Conservation (phyloP, 2,329 filamentous ascomycete species). For the Sporothrix protearum region DNA sequence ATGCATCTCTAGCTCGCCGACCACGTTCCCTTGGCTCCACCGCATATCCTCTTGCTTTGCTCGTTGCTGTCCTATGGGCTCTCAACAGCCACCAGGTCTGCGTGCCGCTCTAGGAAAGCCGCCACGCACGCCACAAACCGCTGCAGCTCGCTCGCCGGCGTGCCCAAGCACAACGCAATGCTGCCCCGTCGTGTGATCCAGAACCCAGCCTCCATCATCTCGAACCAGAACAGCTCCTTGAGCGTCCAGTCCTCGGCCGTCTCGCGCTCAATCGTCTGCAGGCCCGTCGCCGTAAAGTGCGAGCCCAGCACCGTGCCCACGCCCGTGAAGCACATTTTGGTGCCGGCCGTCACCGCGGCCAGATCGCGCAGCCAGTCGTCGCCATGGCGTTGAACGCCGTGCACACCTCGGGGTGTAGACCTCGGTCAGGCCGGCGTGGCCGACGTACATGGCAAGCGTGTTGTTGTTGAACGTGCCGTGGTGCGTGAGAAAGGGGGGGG, state of each 20-base stretch:
- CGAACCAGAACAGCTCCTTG: constrained; percentile 29
- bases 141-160: constrained; percentile 33
- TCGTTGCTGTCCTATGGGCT: neutral
- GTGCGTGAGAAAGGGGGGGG: constrained; percentile 44
- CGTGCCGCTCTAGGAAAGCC: constrained; percentile 21
- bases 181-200: constrained; percentile 28
- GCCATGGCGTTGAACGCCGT: constrained; percentile 34
- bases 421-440: constrained; percentile 40
- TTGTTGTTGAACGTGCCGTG: constrained; percentile 60
- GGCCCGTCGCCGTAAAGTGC: constrained; percentile 34
- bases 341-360: constrained; percentile 35
- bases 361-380: constrained; percentile 35
- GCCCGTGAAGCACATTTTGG: constrained; percentile 40
- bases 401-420: constrained; percentile 39
- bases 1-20: neutral
- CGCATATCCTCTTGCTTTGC: neutral
- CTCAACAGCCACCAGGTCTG: constrained; percentile 18
- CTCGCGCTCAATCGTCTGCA: constrained; percentile 24
- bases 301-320: constrained; percentile 38
- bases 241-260: constrained; percentile 26
- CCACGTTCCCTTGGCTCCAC: neutral
- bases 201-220: constrained; percentile 27
- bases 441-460: constrained; percentile 58
- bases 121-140: constrained; percentile 45
- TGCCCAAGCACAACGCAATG: constrained; percentile 26